These are phyloP conservation scores for Lindgomyces ingoldianus DNA, from an alignment of 495 filamentous ascomycete species.

Conservation along the genomic window DNA sequence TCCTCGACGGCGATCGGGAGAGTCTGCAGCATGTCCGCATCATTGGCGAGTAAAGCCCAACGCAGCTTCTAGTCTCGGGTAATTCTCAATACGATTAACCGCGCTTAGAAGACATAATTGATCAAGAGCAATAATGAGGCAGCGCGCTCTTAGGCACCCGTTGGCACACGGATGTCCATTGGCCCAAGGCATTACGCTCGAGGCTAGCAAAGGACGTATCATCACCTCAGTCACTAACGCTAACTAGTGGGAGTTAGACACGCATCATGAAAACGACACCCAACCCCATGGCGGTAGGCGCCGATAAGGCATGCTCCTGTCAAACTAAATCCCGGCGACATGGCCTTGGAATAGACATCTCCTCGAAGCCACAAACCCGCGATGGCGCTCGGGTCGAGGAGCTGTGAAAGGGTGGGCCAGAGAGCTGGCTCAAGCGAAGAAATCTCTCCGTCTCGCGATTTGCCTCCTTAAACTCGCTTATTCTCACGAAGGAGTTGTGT, in stretches of 20 bases:
- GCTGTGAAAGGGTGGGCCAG: background rate
- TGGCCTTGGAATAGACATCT: slow-evolving; percentile 33
- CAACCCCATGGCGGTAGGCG: slow-evolving; percentile 13
- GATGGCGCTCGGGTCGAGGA: background rate
- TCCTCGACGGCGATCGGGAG: background rate
- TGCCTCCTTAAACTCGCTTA: background rate
- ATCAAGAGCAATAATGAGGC: slow-evolving; percentile 5
- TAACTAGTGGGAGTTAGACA: background rate
- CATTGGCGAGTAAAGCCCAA: background rate
- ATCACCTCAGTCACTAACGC: slow-evolving; percentile 21
- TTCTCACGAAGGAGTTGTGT: background rate
- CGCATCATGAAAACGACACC: slow-evolving; percentile 7
- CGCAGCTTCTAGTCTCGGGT: slow-evolving; percentile 16
- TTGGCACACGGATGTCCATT: slow-evolving; percentile 14
- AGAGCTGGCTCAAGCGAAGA: too few relatives aligned
- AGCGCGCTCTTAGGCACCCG: background rate
- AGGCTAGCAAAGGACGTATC: slow-evolving; percentile 12
- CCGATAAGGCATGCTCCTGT: slow-evolving; percentile 21
- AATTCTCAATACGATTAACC: slow-evolving; percentile 25
- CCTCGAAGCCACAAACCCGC: slow-evolving; percentile 9
- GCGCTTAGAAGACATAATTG: slow-evolving; percentile 19
- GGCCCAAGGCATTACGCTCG: slow-evolving; percentile 1
- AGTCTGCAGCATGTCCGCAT: slow-evolving; percentile 11
- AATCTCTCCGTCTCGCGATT: too few relatives aligned
- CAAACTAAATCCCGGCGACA: slow-evolving; percentile 34